phyloP scores from a whole-genome alignment of 148 eudicot genomes.

The Dianthus caryophyllus region DNA sequence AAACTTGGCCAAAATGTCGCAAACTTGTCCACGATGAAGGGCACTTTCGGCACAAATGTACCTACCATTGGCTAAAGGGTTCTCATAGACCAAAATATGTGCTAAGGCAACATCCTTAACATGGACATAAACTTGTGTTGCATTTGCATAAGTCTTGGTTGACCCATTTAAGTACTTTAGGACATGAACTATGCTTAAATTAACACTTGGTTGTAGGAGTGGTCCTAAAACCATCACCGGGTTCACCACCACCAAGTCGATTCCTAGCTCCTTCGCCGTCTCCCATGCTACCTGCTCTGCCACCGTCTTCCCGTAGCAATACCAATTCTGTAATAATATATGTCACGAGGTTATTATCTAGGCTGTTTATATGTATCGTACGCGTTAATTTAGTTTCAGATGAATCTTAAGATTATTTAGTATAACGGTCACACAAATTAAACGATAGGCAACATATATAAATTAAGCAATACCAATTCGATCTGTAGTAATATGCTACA shows the following conservation, averaged over 20 bases:
- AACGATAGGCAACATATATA: too few relatives aligned
- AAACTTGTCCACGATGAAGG: conserved; percentile 85
- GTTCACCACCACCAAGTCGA: conserved; percentile 66
- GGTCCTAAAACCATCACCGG: conserved; percentile 88
- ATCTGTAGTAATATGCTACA: too few relatives aligned
- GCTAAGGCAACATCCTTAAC: conserved; percentile 82
- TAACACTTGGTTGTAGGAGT: conserved; percentile 63
- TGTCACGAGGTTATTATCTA: too few relatives aligned
- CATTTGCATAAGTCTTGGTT: conserved; percentile 70
- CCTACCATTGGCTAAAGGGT: conserved; percentile 61
- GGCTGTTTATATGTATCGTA: too few relatives aligned
- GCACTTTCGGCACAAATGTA: conserved; percentile 81
- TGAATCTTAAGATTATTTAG: too few relatives aligned
- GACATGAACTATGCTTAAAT: conserved; percentile 71
- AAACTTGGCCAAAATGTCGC: conserved; percentile 71
- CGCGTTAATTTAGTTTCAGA: too few relatives aligned
- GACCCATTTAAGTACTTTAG: conserved; percentile 84
- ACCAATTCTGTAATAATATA: conserved; percentile 62
- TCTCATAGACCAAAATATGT: conserved; percentile 69
- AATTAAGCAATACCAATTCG: too few relatives aligned
- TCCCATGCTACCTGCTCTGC: conserved; percentile 87
- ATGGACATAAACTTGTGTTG: conserved; percentile 73
- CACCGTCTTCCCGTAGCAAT: conserved; percentile 86
- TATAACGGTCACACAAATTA: too few relatives aligned
- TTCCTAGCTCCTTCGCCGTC: conserved; percentile 62